phyloP scores from a whole-genome alignment of 768 basidiomycete genomes.

The Dictyophora rubrovolvata region DNA sequence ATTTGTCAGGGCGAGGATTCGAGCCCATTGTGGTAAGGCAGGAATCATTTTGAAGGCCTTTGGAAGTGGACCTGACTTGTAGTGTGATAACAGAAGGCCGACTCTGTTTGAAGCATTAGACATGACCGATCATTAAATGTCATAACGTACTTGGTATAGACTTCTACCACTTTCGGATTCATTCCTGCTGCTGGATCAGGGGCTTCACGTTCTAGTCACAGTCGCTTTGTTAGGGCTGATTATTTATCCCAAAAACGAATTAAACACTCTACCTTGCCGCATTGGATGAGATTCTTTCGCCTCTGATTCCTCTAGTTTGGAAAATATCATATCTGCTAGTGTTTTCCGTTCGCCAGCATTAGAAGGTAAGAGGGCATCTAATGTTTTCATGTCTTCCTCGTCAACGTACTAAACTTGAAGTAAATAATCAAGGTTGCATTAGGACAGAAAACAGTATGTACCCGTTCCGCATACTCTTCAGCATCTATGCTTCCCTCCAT shows the following conservation, averaged over 20 bases:
- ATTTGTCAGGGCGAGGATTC: conserved; percentile 83
- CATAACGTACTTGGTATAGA: conserved; percentile 74
- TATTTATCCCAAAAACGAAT: background rate
- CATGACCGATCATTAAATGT: too few species aligned
- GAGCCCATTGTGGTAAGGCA: conserved; percentile 90
- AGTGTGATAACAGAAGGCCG: conserved; percentile 72
- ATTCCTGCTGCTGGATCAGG: conserved; percentile 78
- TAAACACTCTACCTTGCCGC: conserved; percentile 26
- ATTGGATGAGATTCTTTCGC: conserved; percentile 15
- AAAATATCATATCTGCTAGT: conserved; percentile 93
- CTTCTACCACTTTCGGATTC: conserved; percentile 85
- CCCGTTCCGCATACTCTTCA: conserved; percentile 33
- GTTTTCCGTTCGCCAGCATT: conserved; percentile 73
- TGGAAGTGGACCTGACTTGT: conserved; percentile 89
- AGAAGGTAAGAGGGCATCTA: conserved; percentile 72
- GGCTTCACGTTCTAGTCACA: conserved; percentile 22
- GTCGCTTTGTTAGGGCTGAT: too few species aligned
- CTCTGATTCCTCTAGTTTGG: conserved; percentile 66
- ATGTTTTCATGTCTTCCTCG: conserved; percentile 73
- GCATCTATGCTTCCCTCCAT: conserved; percentile 16
- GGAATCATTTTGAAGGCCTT: conserved; percentile 99
- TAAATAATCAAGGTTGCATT: background rate
- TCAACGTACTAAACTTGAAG: conserved; percentile 66
- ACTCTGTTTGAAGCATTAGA: conserved; percentile 40
- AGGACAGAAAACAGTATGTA: conserved; percentile 14